Conservation (phyloP, 768 basidiomycete genomes). For the Collybia sp. region DNA sequence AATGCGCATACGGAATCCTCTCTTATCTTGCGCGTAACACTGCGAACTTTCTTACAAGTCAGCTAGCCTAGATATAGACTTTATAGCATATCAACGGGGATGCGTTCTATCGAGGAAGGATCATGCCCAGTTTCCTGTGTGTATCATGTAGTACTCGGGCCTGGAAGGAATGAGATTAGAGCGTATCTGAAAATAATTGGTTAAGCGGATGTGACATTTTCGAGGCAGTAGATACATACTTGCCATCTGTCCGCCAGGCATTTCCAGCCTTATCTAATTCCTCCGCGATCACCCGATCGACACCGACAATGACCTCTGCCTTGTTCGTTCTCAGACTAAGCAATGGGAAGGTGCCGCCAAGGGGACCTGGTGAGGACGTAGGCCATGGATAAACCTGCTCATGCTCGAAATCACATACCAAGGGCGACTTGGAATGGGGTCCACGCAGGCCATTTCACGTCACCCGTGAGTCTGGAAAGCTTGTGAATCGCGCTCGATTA, state of each 20-base stretch:
- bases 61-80: too few relatives aligned
- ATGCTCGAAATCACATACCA: conserved; percentile 31
- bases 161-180: conserved; percentile 20
- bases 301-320: conserved; percentile 88
- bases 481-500: not conserved
- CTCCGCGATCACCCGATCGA: conserved; percentile 64
- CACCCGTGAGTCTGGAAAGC: conserved; percentile 72
- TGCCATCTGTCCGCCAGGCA: conserved; percentile 79
- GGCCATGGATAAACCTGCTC: conserved; percentile 1
- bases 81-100: too few relatives aligned
- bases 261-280: conserved; percentile 58
- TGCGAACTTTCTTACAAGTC: too few relatives aligned
- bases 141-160: too few relatives aligned
- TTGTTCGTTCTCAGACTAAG: conserved; percentile 91
- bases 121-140: too few relatives aligned
- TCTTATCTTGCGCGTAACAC: too few relatives aligned
- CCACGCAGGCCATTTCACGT: conserved; percentile 81
- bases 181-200: conserved; percentile 31
- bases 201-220: not conserved
- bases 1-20: too few relatives aligned
- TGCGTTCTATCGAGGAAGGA: too few relatives aligned
- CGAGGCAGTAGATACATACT: conserved; percentile 38
- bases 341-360: conserved; percentile 75
- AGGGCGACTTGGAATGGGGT: conserved; percentile 73
- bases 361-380: conserved; percentile 45